A percentile compares a stretch with the other conserved stretches of the same genome.
Conservation (phyloP, 2,329 filamentous ascomycete genomes). For the Penicillium rolfsii region DNA sequence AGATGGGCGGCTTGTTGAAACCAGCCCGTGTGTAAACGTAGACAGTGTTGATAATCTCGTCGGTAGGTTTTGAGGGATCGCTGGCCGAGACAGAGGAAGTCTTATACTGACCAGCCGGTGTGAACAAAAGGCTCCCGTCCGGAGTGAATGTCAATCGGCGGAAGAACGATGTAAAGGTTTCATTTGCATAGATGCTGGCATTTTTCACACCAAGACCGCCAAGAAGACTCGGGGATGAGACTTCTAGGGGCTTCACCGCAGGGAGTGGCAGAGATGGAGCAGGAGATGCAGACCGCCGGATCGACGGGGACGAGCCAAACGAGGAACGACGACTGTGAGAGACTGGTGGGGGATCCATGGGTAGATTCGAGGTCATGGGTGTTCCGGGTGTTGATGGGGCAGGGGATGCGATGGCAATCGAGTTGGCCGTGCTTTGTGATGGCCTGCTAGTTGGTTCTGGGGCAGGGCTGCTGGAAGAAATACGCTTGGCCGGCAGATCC, state of each 20-base stretch:
- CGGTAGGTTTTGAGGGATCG: conserved; percentile 71
- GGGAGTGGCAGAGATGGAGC: conserved; percentile 92
- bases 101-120: conserved; percentile 93
- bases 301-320: conserved; percentile 76
- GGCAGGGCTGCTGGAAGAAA: conserved; percentile 89
- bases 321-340: conserved; percentile 94
- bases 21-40: conserved; percentile 97
- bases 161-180: conserved; percentile 97
- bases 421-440: conserved; percentile 40
- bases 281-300: conserved; percentile 85
- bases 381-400: conserved; percentile 90
- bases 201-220: conserved; percentile 73
- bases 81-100: conserved; percentile 69
- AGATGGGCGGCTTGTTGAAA: conserved; percentile 93
- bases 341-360: conserved; percentile 94
- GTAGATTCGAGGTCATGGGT: conserved; percentile 82
- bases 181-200: conserved; percentile 90
- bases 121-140: conserved; percentile 90
- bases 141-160: conserved; percentile 90
- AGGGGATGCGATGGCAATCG: conserved; percentile 72
- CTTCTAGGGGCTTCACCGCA: conserved; percentile 90
- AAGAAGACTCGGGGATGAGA: conserved; percentile 74
- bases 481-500: conserved; percentile 87
- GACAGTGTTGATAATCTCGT: conserved; percentile 93
- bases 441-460: conserved; percentile 64